These are phyloP conservation scores for Barnettozyma californica DNA, from an alignment of 805 yeast genomes.

Conservation along the genomic window DNA sequence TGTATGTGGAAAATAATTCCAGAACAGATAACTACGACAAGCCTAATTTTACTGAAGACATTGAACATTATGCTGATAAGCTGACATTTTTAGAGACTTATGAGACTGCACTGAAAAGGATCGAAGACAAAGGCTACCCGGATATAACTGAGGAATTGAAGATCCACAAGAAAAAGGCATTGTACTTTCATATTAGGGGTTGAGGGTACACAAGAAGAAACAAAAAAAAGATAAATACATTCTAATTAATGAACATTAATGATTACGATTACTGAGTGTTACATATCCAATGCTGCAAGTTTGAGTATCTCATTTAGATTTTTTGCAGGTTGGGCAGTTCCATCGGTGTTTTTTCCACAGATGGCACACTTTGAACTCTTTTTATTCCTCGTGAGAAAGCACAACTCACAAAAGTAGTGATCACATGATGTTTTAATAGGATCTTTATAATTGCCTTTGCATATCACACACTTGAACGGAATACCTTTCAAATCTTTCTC, in stretches of 20 bases:
- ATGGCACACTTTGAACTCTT: constrained; percentile 44
- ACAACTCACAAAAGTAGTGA: constrained; percentile 59
- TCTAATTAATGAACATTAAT: background rate
- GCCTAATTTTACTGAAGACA: background rate
- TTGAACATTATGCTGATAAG: constrained; percentile 9
- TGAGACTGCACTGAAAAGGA: constrained; percentile 7
- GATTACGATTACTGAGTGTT: background rate
- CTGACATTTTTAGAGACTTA: constrained; percentile 19
- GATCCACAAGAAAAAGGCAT: background rate
- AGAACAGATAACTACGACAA: background rate
- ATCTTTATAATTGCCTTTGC: constrained; percentile 45
- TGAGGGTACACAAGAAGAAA: background rate
- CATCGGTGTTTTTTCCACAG: constrained; percentile 58
- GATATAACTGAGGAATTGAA: constrained; percentile 3
- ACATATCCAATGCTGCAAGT: background rate
- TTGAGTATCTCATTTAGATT: constrained; percentile 27
- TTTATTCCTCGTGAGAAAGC: constrained; percentile 47
- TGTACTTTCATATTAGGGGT: constrained; percentile 6
- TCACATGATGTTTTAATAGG: constrained; percentile 59
- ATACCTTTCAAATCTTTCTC: constrained; percentile 28
- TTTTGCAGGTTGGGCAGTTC: constrained; percentile 51
- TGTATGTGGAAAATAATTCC: constrained; percentile 15
- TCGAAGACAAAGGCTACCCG: constrained; percentile 2
- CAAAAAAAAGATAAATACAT: no score
- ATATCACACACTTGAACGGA: constrained; percentile 60